These are phyloP conservation scores for Bryum argenteum DNA, from an alignment of 225 moss, liverwort and hornwort species.

Conservation along the genomic window DNA sequence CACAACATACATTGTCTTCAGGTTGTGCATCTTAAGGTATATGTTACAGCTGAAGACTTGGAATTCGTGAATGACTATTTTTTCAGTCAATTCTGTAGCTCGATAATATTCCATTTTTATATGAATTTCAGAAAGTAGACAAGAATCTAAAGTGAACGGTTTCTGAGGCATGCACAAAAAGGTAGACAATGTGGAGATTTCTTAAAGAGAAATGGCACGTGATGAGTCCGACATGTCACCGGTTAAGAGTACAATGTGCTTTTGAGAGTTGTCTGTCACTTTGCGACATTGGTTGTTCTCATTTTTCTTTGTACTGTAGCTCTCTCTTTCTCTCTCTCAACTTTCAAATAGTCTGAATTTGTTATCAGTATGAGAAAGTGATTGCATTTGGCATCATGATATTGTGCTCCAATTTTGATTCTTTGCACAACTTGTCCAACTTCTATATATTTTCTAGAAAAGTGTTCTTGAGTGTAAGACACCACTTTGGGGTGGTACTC, in stretches of 20 bases:
- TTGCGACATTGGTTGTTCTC: slow-evolving; percentile 14
- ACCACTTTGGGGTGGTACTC: no score
- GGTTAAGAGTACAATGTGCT: background rate
- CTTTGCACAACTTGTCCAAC: no score
- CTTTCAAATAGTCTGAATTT: background rate
- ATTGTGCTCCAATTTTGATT: no score
- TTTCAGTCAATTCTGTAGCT: no score
- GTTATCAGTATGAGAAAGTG: background rate
- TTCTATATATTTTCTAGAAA: no score
- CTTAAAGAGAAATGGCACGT: background rate
- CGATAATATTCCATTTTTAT: no score
- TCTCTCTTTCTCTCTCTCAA: background rate
- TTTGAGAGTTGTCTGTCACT: slow-evolving; percentile 13
- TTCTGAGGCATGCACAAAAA: background rate
- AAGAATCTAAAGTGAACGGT: background rate
- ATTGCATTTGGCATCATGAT: background rate
- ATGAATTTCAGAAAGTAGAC: no score
- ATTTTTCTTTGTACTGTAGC: background rate
- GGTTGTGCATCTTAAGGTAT: no score
- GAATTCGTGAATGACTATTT: no score
- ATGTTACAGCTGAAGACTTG: no score
- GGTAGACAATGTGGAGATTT: background rate
- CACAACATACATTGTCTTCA: no score
- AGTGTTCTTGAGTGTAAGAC: no score
- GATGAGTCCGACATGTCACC: background rate